Percentiles rank a stretch among this genome's conserved stretches.
Evolutionary conservation across 345 rosid species (phyloP).

Genomic region (Eutrema heterophyllum): DNA sequence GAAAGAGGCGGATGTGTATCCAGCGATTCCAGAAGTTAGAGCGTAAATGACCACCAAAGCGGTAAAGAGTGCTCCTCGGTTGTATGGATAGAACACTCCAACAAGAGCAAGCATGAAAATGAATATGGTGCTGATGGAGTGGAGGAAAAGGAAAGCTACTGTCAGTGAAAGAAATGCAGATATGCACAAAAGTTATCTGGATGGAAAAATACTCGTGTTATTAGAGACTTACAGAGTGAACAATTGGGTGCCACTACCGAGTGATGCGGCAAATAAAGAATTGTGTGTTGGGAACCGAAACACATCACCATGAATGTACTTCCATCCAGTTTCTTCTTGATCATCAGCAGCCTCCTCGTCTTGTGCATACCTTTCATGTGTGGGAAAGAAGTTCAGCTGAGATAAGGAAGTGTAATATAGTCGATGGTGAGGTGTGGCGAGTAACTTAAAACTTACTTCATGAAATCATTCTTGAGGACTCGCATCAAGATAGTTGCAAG

Average conservation of each 20-base stretch:
- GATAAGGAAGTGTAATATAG: background rate
- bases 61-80: constrained; percentile 87
- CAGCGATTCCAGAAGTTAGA: constrained; percentile 88
- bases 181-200: background rate
- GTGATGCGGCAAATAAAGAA: constrained; percentile 71
- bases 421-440: background rate
- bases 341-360: constrained; percentile 91
- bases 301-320: constrained; percentile 83
- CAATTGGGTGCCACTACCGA: constrained; percentile 77
- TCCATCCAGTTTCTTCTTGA: constrained; percentile 93
- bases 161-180: background rate
- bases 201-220: background rate
- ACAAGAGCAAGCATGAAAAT: constrained; percentile 82
- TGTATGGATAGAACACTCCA: constrained; percentile 93
- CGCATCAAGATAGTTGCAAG: constrained; percentile 92
- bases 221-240: constrained; percentile 64
- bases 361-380: constrained; percentile 51
- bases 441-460: constrained; percentile 51
- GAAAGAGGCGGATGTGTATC: constrained; percentile 76
- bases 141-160: background rate
- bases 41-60: constrained; percentile 88
- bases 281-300: constrained; percentile 69
- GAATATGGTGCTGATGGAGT: constrained; percentile 53
- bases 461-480: constrained; percentile 82
- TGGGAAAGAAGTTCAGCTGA: background rate